Base-by-base conservation (phyloP, 1,139 yeast species). In the Debaryomyces subglobosus region DNA sequence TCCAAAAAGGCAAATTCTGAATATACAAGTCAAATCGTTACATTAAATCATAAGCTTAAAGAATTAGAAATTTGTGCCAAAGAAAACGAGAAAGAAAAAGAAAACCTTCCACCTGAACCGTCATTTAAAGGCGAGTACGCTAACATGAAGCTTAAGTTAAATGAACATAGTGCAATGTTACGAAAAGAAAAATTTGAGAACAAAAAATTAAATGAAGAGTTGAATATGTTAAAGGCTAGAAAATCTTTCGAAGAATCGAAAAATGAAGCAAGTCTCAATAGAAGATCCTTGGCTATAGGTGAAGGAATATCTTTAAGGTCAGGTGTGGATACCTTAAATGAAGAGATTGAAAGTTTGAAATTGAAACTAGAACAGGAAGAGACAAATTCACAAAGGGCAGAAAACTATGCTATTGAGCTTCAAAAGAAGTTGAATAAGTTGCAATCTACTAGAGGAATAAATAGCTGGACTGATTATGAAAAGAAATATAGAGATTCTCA, bases 101-200 rank as follows among this genome's bases (percentile, higher is more conserved):
- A 73, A 60, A 78, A 64, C 55, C 16, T 49, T 8, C 67, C 62
- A n/a, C 72, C 72, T 1, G 69, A 65, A 45, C 64, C 69, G 1
- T 57, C 61, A 5, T 57, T 78, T 39, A 62, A 75, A 49, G 74
- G 69, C 46, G 84, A 79, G 37, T 81, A 74, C 58, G 77, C 81
- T 8, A 69, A 67, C 39, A 67, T 83, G 58, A 82, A 79, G 53
- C 62, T 81, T 20, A 78, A 79, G 52, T 62, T 83, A 36, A 79
- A 81, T 52, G 86, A 82, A 50, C 76, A 72, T 37, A 73, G 75
- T 49, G 85, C 84, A 6, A 62, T 68, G 5, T 60, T 82, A 43
- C 72, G 83, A 39, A 77, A 72, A 43, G 85, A 82, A 53, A 71
- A 73, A 45, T 79, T 81, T 44, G 86, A 82, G 52, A 82, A 81